phyloP scores from a whole-genome alignment of 768 basidiomycete species.

The Tulasnella sp. region DNA sequence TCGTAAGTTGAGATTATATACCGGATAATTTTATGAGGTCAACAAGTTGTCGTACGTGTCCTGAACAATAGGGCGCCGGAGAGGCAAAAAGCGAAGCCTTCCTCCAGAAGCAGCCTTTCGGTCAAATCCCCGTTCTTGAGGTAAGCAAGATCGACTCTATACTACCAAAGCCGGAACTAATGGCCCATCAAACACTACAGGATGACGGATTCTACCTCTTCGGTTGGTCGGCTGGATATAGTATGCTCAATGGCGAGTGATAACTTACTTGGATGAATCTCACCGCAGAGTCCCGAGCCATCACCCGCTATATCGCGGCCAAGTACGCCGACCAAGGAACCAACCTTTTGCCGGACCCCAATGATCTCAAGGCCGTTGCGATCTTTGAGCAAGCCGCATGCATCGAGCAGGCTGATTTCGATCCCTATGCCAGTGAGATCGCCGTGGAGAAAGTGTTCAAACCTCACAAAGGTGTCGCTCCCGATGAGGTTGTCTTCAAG shows the following conservation, averaged over 20 bases:
- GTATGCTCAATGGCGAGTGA: background rate
- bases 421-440: conserved; percentile 35
- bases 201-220: conserved; percentile 63
- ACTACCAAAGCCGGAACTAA: background rate
- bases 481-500: conserved; percentile 25
- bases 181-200: conserved; percentile 32
- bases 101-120: conserved; percentile 57
- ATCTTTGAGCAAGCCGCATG: conserved; percentile 51
- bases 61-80: background rate
- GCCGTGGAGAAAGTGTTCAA: conserved; percentile 32
- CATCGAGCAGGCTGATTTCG: conserved; percentile 54
- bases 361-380: conserved; percentile 42
- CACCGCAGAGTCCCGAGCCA: conserved; percentile 53
- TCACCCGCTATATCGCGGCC: conserved; percentile 54
- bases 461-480: background rate
- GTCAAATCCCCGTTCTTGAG: conserved; percentile 57
- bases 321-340: conserved; percentile 54
- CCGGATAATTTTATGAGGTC: background rate
- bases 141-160: conserved; percentile 23
- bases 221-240: conserved; percentile 44
- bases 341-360: conserved; percentile 47
- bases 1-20: conserved; percentile 8
- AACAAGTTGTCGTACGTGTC: background rate
- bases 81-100: conserved; percentile 32
- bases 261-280: background rate